Conservation (phyloP, 2,329 filamentous ascomycete genomes). For the Arthrobotrys iridis region DNA sequence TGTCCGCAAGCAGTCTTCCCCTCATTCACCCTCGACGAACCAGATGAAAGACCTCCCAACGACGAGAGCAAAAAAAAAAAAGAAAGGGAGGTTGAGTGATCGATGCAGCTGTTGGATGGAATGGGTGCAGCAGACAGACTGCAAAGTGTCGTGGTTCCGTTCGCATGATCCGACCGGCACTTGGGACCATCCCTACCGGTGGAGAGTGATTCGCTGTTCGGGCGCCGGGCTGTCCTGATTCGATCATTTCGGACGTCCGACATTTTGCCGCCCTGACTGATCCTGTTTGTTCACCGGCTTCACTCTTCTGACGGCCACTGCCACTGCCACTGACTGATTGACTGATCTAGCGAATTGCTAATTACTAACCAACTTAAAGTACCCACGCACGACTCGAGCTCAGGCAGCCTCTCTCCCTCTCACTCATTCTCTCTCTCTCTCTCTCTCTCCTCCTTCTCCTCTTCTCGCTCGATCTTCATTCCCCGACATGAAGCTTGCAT, state of each 20-base stretch:
- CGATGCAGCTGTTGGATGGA: slow-evolving; percentile 8
- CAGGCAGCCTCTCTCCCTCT: background rate
- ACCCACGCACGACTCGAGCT: slow-evolving; percentile 1
- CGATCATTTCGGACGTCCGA: slow-evolving; percentile 11
- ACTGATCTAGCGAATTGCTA: background rate
- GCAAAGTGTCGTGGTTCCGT: slow-evolving; percentile 6
- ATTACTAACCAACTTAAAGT: background rate
- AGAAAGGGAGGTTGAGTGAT: slow-evolving; percentile 13
- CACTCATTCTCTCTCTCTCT: background rate
- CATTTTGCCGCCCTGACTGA: slow-evolving; percentile 46
- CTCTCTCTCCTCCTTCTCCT: background rate
- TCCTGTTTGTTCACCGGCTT: slow-evolving; percentile 29
- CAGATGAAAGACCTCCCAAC: too few species aligned
- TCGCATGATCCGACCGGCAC: slow-evolving; percentile 16
- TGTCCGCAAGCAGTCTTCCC: too few species aligned
- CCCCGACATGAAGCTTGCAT: slow-evolving; percentile 12
- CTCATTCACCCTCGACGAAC: too few species aligned
- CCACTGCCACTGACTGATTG: background rate
- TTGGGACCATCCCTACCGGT: background rate
- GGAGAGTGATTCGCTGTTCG: slow-evolving; percentile 44
- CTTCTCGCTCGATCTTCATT: slow-evolving; percentile 13
- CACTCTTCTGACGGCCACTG: background rate
- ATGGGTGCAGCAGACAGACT: too few species aligned
- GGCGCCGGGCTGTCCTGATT: slow-evolving; percentile 33
- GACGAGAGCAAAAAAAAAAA: too few species aligned